phyloP scores from a whole-genome alignment of 1,139 yeast genomes.

The Yamadazyma kanchanaburiensis region DNA sequence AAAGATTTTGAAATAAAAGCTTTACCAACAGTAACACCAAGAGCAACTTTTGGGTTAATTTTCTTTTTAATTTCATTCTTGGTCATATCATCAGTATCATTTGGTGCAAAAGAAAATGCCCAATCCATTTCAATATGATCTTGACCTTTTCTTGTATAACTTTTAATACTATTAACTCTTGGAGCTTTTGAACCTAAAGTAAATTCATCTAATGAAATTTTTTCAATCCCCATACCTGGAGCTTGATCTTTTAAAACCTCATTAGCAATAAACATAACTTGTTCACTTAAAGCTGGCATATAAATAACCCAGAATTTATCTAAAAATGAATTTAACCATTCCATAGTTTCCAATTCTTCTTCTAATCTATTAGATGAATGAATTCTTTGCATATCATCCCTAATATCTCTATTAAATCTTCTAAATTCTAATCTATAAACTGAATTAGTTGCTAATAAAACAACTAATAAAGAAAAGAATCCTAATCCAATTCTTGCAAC shows the following conservation, averaged over 20 bases:
- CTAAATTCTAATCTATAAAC: constrained; percentile 69
- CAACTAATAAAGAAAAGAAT: constrained; percentile 52
- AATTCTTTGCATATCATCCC: constrained; percentile 70
- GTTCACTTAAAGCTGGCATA: constrained; percentile 82
- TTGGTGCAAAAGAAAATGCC: constrained; percentile 77
- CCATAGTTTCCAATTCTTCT: constrained; percentile 65
- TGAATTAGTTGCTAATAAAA: constrained; percentile 58
- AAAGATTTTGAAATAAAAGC: constrained; percentile 72
- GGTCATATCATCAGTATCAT: constrained; percentile 80
- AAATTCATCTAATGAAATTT: constrained; percentile 67
- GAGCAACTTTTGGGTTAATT: constrained; percentile 73
- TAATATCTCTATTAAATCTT: constrained; percentile 65
- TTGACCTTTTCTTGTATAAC: constrained; percentile 65
- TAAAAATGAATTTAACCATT: constrained; percentile 74
- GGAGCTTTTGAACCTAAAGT: constrained; percentile 82
- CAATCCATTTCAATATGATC: constrained; percentile 78
- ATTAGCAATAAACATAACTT: constrained; percentile 65
- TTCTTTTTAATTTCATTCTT: constrained; percentile 66
- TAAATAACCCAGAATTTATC: constrained; percentile 83
- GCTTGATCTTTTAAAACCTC: constrained; percentile 65
- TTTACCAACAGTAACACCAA: constrained; percentile 77
- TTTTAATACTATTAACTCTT: constrained; percentile 63
- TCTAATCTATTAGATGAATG: constrained; percentile 59
- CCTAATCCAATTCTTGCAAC: constrained; percentile 58
- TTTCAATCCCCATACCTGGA: constrained; percentile 80